Evolutionary conservation across 2,329 filamentous ascomycete genomes (phyloP), one percentile per base, ranked within the genome.

Genomic region (Colletotrichum spaethianum): DNA sequence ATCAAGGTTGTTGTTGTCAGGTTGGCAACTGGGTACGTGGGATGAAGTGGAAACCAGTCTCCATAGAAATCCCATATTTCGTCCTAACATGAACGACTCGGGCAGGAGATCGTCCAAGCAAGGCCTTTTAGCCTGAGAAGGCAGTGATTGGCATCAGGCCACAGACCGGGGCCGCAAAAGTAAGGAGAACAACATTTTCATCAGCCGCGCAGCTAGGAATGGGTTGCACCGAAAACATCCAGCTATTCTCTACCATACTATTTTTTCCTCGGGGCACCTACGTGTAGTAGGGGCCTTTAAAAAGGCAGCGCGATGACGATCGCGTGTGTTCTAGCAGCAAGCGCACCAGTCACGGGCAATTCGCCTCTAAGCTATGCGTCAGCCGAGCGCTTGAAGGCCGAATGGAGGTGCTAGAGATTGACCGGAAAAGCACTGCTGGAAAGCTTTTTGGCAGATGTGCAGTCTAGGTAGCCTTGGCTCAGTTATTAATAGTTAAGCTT

Each of bases 401-500:
- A 28, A 8, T 11, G 38, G 26, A 26, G 18, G 23, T 31, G 12
- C 31, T 20, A 36, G n/a, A 28, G 1, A 28, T 38, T 26, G 40
- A 23, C 23, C 33, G 53, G 36, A 53, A 18, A 55, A 53, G 53
- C 55, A 40, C 26, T 36, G 33, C 9, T 9, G 40, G 40, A 28
- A 26, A 31, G 23, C 26, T 46, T 59, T 20, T 46, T 16, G 23
- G 48, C 42, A 31, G 44, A 44, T 52, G 42, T 53, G 55, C 62
- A 28, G 53, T 26, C 31, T 11, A 14, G n/a, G n/a, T n/a, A n/a
- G 40, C 28, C 44, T 53, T 55, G 42, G 55, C 44, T 71, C 38
- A 12, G 26, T 26, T 69, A 64, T 63, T 64, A 69, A 72, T 69
- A 72, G 59, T 55, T 48, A 44, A 46, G 53, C 59, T 68, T 68